Evolutionary conservation across 2,329 filamentous ascomycete species (phyloP), one percentile per base, ranked within the genome.

Genomic region (Xylariaceae sp.): DNA sequence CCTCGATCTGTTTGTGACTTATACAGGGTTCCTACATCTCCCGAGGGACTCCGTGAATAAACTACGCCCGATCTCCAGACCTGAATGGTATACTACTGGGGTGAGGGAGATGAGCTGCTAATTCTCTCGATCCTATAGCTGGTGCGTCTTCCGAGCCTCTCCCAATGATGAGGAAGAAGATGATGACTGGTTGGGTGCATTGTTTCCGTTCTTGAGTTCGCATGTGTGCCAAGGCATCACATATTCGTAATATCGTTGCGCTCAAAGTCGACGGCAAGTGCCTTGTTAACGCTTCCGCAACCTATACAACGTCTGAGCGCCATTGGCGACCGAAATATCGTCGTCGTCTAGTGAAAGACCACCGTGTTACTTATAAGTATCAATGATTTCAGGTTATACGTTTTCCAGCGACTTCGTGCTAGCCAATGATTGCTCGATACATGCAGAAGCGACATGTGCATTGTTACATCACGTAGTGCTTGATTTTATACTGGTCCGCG

Each of bases 381-480:
- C 60, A 60, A 42, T 57, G 51, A 60, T 58, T 37, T 3, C 32
- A 50, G 44, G 21, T 50, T 56, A 56, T 52, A 47, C 54, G 55
- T 54, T 19, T 60, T 60, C 57, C 54, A 62, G 60, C 58, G 56
- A 42, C 16, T 18, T 44, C 20, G 18, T 40, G 16, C 46, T 19
- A 29, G 37, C 57, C 60, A 62, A 62, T 62, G 41, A 29, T 50
- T 37, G 32, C 14, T 5, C 14, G 48, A 47, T 45, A 48, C 19
- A 14, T 40, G 29, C 40, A 40, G 26, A 37, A 12, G 12, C 5
- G 32, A 10, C 14, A 37, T 37, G 32, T 37, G 32, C 32, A 37
- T 37, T 44, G 59, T 63, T 56, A 46, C 56, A 61, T 54, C 45
- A 59, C 61, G 50, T 59, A 57, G 54, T 54, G 50, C 48, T 54